A percentile compares a stretch with the other conserved stretches of the same genome.
phyloP scores from a whole-genome alignment of 2,329 filamentous ascomycete species.

The Aureobasidium musti region DNA sequence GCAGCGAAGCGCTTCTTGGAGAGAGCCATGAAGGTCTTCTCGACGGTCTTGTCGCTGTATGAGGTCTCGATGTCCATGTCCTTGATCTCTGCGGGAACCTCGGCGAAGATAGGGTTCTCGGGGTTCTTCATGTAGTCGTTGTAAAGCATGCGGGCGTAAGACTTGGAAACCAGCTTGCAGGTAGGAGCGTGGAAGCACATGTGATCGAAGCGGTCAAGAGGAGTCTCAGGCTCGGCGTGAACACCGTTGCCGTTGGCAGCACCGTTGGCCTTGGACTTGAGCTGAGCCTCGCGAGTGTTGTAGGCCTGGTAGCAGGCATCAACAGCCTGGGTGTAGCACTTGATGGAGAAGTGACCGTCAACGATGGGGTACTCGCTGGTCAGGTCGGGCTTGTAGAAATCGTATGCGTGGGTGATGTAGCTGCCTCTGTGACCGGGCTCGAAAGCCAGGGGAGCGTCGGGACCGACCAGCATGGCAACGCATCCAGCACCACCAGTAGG shows the following conservation, averaged over 20 bases:
- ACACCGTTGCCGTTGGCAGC: slow-evolving; percentile 48
- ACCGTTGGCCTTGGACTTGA: slow-evolving; percentile 49
- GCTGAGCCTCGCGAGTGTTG: slow-evolving; percentile 51
- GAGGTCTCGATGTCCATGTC: slow-evolving; percentile 51
- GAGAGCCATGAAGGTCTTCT: slow-evolving; percentile 56
- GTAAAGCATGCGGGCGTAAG: slow-evolving; percentile 55
- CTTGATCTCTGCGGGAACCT: slow-evolving; percentile 53
- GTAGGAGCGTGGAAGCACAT: slow-evolving; percentile 58
- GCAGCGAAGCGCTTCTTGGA: slow-evolving; percentile 55
- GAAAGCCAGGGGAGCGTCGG: slow-evolving; percentile 53
- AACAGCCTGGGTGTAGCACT: slow-evolving; percentile 56
- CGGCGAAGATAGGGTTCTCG: slow-evolving; percentile 51
- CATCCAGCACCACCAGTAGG: slow-evolving; percentile 57
- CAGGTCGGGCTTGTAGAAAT: slow-evolving; percentile 59
- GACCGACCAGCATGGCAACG: slow-evolving; percentile 57
- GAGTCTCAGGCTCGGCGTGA: slow-evolving; percentile 46
- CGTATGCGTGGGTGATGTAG: slow-evolving; percentile 56
- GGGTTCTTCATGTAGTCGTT: slow-evolving; percentile 55
- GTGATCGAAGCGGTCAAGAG: slow-evolving; percentile 57
- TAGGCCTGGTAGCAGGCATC: slow-evolving; percentile 58
- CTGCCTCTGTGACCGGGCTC: slow-evolving; percentile 54
- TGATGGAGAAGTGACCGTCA: slow-evolving; percentile 56
- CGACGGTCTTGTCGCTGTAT: slow-evolving; percentile 54
- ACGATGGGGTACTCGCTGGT: slow-evolving; percentile 58
- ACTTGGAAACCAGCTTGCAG: slow-evolving; percentile 58